Evolutionary conservation across 139 green algal species (phyloP).

Genomic region (Ostreobium quekettii): DNA sequence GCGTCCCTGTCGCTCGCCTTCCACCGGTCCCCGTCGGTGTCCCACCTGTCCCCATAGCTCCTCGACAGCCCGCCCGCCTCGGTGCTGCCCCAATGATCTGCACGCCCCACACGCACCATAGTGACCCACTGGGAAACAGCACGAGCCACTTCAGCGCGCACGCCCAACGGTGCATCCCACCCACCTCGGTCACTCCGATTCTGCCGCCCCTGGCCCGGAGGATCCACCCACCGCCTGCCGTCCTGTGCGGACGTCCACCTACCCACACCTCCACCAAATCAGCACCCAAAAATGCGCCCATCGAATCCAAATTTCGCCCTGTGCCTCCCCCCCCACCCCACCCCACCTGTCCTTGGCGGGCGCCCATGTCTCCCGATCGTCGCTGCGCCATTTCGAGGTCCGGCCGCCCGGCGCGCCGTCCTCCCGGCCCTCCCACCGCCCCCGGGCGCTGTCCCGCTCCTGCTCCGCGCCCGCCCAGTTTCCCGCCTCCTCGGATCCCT

Average conservation of each 20-base stretch:
- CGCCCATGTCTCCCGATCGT: conserved; percentile 10
- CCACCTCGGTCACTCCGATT: too few relatives aligned
- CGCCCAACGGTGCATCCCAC: too few relatives aligned
- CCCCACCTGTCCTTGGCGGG: conserved; percentile 10
- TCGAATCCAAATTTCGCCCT: too few relatives aligned
- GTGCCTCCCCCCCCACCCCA: too few relatives aligned
- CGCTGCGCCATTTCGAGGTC: neutral
- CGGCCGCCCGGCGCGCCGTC: neutral
- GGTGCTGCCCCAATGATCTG: neutral
- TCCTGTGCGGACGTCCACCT: conserved; percentile 2
- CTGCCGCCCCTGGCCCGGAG: neutral
- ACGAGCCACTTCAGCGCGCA: too few relatives aligned
- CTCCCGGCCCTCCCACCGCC: neutral
- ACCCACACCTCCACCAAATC: too few relatives aligned
- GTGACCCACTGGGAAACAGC: too few relatives aligned
- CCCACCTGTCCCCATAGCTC: neutral
- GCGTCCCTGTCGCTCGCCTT: neutral
- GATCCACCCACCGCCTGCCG: neutral
- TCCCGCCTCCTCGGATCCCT: neutral
- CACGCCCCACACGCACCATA: neutral
- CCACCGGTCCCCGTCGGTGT: conserved; percentile 4
- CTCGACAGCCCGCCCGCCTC: neutral
- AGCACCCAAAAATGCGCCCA: too few relatives aligned
- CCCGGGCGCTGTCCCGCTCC: neutral
- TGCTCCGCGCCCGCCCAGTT: neutral